Conservation (phyloP, 352 stramenopile genomes). For the Globisporangium cylindrosporum region DNA sequence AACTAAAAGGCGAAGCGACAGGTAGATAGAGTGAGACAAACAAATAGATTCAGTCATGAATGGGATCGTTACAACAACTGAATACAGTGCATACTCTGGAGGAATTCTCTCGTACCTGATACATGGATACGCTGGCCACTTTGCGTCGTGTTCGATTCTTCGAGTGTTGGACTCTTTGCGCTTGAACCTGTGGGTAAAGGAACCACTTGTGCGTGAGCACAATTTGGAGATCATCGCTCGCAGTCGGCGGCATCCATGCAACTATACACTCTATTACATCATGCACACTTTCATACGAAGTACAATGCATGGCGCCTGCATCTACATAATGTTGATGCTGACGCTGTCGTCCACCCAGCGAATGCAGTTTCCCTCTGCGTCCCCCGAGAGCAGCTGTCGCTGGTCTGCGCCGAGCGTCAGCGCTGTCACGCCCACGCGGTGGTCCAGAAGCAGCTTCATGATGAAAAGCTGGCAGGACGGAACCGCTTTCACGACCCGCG, state of each 20-base stretch:
- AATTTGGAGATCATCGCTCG: neutral
- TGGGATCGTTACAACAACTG: too few relatives aligned
- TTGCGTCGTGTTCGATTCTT: neutral
- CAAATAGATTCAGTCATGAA: neutral
- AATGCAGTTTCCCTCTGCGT: constrained; percentile 67
- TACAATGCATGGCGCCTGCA: neutral
- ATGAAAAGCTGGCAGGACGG: constrained; percentile 72
- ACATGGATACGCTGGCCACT: neutral
- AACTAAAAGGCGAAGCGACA: neutral
- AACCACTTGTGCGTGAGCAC: neutral
- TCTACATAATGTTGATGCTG: constrained; percentile 53
- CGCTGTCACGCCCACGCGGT: constrained; percentile 56
- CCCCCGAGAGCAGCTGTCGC: constrained; percentile 63
- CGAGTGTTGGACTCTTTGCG: neutral
- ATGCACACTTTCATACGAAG: neutral
- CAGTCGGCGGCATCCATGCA: neutral
- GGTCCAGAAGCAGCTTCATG: constrained; percentile 74
- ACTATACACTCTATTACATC: constrained; percentile 4
- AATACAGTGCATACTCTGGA: too few relatives aligned
- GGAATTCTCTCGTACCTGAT: neutral
- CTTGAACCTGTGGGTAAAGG: neutral
- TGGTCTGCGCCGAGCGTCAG: constrained; percentile 57
- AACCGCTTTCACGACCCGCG: constrained; percentile 30
- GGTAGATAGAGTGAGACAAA: neutral
- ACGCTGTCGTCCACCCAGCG: constrained; percentile 82